A percentile compares a stretch with the other conserved stretches of the same genome.
Evolutionary conservation across 140 eudicot species (phyloP).

Genomic region (Cichorium intybus): DNA sequence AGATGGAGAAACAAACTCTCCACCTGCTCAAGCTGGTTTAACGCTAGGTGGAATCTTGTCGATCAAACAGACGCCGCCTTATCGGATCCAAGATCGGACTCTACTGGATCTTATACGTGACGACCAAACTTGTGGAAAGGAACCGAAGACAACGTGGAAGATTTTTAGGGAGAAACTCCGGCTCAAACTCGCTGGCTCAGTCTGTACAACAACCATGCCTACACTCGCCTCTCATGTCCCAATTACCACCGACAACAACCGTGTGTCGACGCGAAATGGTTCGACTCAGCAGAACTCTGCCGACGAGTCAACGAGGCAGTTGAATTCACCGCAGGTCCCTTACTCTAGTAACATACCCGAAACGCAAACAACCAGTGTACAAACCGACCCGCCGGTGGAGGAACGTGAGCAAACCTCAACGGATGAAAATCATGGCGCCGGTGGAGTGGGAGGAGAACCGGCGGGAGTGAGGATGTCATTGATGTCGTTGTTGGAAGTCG

Average conservation of each 20-base stretch:
- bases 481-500: conserved; percentile 79
- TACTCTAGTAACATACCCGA: conserved; percentile 11
- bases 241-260: conserved; percentile 12
- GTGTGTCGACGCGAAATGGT: conserved; percentile 12
- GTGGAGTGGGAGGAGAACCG: conserved; percentile 28
- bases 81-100: conserved; percentile 41
- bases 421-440: conserved; percentile 11
- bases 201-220: conserved; percentile 44
- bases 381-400: conserved; percentile 15
- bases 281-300: conserved; percentile 1
- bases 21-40: conserved; percentile 19
- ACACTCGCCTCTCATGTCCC: conserved; percentile 52
- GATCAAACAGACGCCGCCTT: conserved; percentile 31
- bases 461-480: conserved; percentile 65
- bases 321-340: conserved; percentile 8
- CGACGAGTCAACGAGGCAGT: background rate
- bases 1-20: conserved; percentile 22
- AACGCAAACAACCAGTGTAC: background rate
- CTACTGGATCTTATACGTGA: conserved; percentile 62
- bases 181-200: conserved; percentile 42
- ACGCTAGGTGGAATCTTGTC: conserved; percentile 50
- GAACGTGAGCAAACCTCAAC: background rate
- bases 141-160: conserved; percentile 43
- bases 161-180: conserved; percentile 48
- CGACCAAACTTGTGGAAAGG: conserved; percentile 33